A percentile compares a stretch with the other conserved stretches of the same genome.
Conservation (phyloP, 257 asterid species). For the Solanum paucissectum region DNA sequence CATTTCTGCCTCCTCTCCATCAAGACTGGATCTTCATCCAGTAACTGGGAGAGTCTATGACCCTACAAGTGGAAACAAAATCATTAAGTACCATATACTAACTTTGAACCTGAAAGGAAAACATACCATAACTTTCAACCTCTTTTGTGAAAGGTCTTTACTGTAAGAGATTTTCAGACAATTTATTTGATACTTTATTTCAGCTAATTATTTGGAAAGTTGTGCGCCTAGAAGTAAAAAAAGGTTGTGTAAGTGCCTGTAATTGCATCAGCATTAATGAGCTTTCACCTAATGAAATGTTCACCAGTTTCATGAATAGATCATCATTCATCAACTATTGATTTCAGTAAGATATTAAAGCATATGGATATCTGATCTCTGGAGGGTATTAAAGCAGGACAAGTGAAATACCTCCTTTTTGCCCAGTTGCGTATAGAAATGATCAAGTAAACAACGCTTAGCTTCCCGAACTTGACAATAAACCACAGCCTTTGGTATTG, state of each 20-base stretch:
- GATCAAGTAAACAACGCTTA: slow-evolving; percentile 24
- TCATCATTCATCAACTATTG: background rate
- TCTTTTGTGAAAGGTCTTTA: background rate
- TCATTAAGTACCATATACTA: background rate
- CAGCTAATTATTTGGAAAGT: background rate
- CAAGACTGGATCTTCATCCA: slow-evolving; percentile 28
- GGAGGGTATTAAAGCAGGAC: background rate
- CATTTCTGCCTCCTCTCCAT: slow-evolving; percentile 29
- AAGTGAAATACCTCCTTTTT: slow-evolving; percentile 19
- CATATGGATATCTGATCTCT: background rate
- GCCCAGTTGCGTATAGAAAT: slow-evolving; percentile 27
- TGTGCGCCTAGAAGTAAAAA: background rate
- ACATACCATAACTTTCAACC: background rate
- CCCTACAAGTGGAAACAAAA: slow-evolving; percentile 6
- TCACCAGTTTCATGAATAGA: background rate
- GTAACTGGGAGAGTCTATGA: slow-evolving; percentile 10
- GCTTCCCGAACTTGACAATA: slow-evolving; percentile 37
- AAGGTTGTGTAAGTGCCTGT: background rate
- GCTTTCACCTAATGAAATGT: background rate
- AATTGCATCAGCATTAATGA: background rate
- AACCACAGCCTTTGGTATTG: slow-evolving; percentile 38
- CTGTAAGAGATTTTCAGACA: background rate
- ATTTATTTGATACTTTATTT: background rate
- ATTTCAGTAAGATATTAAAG: background rate
- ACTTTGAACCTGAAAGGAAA: background rate